Conservation (phyloP, 352 stramenopile species). For the Pythium sukuiense region DNA sequence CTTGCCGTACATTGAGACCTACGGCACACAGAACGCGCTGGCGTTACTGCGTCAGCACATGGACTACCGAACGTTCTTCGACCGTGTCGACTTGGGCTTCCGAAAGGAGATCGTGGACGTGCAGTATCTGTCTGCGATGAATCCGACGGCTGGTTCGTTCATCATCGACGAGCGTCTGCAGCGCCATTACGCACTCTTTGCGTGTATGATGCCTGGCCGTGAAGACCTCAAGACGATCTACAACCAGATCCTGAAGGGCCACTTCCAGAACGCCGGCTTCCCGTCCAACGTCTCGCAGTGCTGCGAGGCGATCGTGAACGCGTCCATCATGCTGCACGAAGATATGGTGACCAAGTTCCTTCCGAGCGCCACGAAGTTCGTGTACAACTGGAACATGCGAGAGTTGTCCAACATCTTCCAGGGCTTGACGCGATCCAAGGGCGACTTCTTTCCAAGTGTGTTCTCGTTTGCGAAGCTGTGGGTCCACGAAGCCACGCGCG, state of each 20-base stretch:
- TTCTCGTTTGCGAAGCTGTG: constrained; percentile 90
- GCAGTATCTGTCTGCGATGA: constrained; percentile 97
- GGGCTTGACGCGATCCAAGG: constrained; percentile 90
- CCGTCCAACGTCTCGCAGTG: constrained; percentile 52
- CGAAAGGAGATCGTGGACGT: constrained; percentile 97
- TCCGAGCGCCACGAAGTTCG: constrained; percentile 96
- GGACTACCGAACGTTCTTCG: constrained; percentile 96
- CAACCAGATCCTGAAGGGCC: constrained; percentile 93
- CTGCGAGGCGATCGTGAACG: constrained; percentile 89
- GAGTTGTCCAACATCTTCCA: constrained; percentile 97
- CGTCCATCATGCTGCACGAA: constrained; percentile 91
- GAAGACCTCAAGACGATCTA: constrained; percentile 96
- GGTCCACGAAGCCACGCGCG: constrained; percentile 96
- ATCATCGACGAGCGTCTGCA: constrained; percentile 97
- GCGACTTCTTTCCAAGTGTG: constrained; percentile 90
- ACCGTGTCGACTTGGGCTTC: constrained; percentile 94
- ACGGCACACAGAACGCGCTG: constrained; percentile 96
- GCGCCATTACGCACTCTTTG: constrained; percentile 95
- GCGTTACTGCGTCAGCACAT: constrained; percentile 95
- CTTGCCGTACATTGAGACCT: constrained; percentile 96
- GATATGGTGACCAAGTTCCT: constrained; percentile 94
- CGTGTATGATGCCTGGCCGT: constrained; percentile 94
- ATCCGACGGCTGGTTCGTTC: constrained; percentile 95
- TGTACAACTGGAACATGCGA: constrained; percentile 99
- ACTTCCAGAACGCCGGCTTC: constrained; percentile 89